Evolutionary conservation across 306 rosid species (phyloP).

Genomic region (Coriaria nepalensis): DNA sequence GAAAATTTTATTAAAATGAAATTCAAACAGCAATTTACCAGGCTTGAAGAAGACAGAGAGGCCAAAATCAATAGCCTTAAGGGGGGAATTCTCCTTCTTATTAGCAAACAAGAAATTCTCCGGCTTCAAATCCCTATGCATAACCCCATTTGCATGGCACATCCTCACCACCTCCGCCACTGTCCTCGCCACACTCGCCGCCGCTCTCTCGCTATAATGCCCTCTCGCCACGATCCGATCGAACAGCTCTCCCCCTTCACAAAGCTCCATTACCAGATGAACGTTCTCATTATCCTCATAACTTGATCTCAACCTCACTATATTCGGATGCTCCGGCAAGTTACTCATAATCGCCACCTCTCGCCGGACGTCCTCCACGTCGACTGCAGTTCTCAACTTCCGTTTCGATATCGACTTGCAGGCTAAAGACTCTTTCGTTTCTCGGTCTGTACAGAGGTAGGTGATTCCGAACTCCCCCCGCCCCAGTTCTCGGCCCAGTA

Average conservation of each 20-base stretch:
- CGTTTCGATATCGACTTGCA: conserved; percentile 80
- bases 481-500: conserved; percentile 73
- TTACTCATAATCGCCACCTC: conserved; percentile 84
- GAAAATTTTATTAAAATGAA: no score
- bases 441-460: conserved; percentile 67
- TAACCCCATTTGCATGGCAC: conserved; percentile 65
- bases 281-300: conserved; percentile 74
- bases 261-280: conserved; percentile 84
- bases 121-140: conserved; percentile 26
- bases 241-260: conserved; percentile 76
- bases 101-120: conserved; percentile 72
- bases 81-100: conserved; percentile 68
- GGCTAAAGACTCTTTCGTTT: conserved; percentile 57
- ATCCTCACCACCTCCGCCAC: conserved; percentile 72
- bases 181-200: conserved; percentile 62
- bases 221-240: conserved; percentile 21
- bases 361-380: conserved; percentile 66
- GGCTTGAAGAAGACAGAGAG: conserved; percentile 23
- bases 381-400: conserved; percentile 66
- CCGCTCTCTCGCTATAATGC: conserved; percentile 75
- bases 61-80: conserved; percentile 1
- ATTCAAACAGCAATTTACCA: no score
- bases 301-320: conserved; percentile 56
- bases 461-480: conserved; percentile 91
- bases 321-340: conserved; percentile 64